Percentiles rank a stretch among this genome's conserved stretches.
Conservation (phyloP, 768 basidiomycete species). For the Clitopilus passeckerianus region DNA sequence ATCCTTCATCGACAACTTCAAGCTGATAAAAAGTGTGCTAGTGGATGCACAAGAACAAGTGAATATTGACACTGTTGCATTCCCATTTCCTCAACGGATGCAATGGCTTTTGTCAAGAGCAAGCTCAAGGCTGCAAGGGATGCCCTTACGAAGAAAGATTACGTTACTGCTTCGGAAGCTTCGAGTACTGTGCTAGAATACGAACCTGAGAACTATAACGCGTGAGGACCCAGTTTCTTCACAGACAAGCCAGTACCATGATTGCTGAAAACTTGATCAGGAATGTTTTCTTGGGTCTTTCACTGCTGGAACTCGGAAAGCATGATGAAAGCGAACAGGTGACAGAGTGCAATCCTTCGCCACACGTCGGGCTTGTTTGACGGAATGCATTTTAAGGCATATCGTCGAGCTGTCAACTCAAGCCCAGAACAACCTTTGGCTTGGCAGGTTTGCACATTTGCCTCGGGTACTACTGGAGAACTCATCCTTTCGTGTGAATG, state of each 20-base stretch:
- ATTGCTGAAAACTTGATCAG: slow-evolving; percentile 31
- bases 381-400: slow-evolving; percentile 45
- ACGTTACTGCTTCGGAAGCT: slow-evolving; percentile 58
- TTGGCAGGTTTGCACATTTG: slow-evolving; percentile 61
- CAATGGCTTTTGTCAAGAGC: slow-evolving; percentile 53
- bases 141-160: slow-evolving; percentile 72
- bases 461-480: slow-evolving; percentile 3
- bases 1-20: no score
- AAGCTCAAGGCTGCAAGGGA: slow-evolving; percentile 82
- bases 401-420: slow-evolving; percentile 69
- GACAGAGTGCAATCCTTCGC: slow-evolving; percentile 22
- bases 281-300: slow-evolving; percentile 80
- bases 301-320: slow-evolving; percentile 71
- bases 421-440: slow-evolving; percentile 71
- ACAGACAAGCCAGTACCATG: neutral
- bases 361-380: neutral
- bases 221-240: slow-evolving; percentile 45
- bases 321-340: slow-evolving; percentile 82
- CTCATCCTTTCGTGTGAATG: neutral
- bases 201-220: slow-evolving; percentile 83
- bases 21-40: no score
- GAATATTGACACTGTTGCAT: no score
- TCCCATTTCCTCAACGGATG: no score
- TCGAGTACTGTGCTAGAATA: slow-evolving; percentile 62
- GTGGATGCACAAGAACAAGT: neutral